Percentiles rank a stretch among this genome's conserved stretches.
phyloP scores from a whole-genome alignment of 2,329 filamentous ascomycete genomes.

The Lasiodiplodia sp. region DNA sequence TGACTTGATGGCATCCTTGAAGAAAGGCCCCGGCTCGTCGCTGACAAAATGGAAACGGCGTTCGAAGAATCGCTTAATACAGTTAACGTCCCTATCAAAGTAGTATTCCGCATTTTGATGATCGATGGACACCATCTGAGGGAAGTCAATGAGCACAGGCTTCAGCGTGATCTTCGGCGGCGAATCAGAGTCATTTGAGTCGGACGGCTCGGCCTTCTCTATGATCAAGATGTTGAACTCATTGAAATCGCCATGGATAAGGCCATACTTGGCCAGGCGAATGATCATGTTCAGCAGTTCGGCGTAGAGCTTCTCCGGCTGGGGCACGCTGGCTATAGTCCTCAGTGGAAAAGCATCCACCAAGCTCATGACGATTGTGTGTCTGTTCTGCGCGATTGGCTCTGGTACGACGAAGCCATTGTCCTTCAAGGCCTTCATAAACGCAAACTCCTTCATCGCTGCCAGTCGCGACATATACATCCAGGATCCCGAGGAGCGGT shows the following conservation, averaged over 20 bases:
- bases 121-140: conserved; percentile 96
- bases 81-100: conserved; percentile 94
- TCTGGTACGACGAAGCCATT: conserved; percentile 91
- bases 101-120: conserved; percentile 95
- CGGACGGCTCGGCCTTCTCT: conserved; percentile 60
- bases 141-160: conserved; percentile 95
- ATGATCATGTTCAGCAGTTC: conserved; percentile 89
- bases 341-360: conserved; percentile 91
- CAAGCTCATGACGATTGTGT: conserved; percentile 95
- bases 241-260: conserved; percentile 99
- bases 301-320: conserved; percentile 87
- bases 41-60: conserved; percentile 86
- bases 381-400: conserved; percentile 86
- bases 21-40: conserved; percentile 83
- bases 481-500: conserved; percentile 83
- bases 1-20: conserved; percentile 80
- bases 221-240: conserved; percentile 98
- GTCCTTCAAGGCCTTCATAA: conserved; percentile 84
- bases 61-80: conserved; percentile 93
- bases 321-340: conserved; percentile 82
- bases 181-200: conserved; percentile 14
- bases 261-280: conserved; percentile 79
- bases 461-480: conserved; percentile 97
- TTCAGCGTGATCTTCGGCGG: conserved; percentile 62
- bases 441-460: conserved; percentile 91